Base-by-base conservation (phyloP, 23 red algal genomes). In the Gracilaria vermiculophylla region DNA sequence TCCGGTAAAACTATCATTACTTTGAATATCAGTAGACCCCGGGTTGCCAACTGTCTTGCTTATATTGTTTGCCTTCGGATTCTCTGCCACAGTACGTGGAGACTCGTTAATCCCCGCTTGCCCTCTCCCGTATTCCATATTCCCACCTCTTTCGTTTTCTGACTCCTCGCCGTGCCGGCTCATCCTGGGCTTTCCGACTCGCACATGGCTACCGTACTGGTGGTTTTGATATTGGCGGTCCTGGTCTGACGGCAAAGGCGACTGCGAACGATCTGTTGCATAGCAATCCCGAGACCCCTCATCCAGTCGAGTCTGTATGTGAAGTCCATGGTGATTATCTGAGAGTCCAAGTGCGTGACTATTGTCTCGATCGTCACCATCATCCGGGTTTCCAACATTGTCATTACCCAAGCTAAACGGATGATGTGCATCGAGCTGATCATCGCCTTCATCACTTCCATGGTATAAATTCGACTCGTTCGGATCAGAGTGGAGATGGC, bases 381-480 rank as follows among this genome's bases (percentile, higher is more conserved):
- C 67, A 0, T 73, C 42, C 42, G 67, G 28, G 16, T 24, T 12
- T 1, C 14, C 58, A 35, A 64, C 58, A 42, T 73, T 40, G 13
- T 1, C 37, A 48, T 73, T 73, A n/a, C 44, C 67, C 4, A 73
- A 40, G 67, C 67, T 14, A 34, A 45, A 73, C 3, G 67, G 37
- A 48, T 73, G 67, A 48, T 42, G 67, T 28, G 67, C 5, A 48
- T 36, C 2, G 10, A 73, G 40, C 67, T 73, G 67, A 14, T 73
- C 67, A 73, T 73, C 67, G 2, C 47, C 67, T 1, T 42, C 64
- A 48, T 73, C 67, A 47, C 33, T 73, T 42, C 40, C 67, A 48
- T 73, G 67, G 17, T 45, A 73, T 40, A 73, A 73, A 14, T 73
- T 73, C 14, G 67, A 13, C 20, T 25, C 3, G 37, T 73, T 73